Conservation (phyloP, 2,329 filamentous ascomycete species). For the Cordyceps militaris region DNA sequence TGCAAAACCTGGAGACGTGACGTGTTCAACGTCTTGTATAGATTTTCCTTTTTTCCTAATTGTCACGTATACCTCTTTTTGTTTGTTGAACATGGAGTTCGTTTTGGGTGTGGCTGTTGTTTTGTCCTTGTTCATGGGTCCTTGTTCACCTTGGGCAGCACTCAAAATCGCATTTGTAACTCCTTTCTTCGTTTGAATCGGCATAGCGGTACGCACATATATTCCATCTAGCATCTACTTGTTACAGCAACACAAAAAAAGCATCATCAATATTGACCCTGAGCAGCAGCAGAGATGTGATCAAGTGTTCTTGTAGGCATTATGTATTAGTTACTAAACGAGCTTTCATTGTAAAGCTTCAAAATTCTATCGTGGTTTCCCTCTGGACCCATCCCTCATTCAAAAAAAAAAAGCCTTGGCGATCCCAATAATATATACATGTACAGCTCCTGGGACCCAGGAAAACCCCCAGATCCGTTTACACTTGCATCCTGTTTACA, state of each 20-base stretch:
- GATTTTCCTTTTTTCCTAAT: neutral
- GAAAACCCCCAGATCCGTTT: no score
- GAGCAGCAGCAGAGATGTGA: no score
- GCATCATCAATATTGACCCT: neutral
- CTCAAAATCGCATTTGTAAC: neutral
- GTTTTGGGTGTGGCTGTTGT: neutral
- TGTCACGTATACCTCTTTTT: neutral
- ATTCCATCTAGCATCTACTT: neutral
- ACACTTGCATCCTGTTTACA: neutral
- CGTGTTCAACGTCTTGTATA: neutral
- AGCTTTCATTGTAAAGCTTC: neutral
- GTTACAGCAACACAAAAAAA: neutral
- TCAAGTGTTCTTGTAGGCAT: neutral
- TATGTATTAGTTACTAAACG: neutral
- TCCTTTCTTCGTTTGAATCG: neutral
- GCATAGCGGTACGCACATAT: neutral
- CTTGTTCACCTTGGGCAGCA: neutral
- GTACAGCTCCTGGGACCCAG: no score
- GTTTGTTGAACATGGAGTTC: no score
- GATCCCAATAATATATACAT: neutral
- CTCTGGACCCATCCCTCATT: neutral
- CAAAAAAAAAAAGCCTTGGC: neutral
- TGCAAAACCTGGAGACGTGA: slow-evolving; percentile 43
- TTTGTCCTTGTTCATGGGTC: neutral
- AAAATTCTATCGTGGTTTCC: neutral